Percentiles rank a stretch among this genome's conserved stretches.
Evolutionary conservation across 768 basidiomycete genomes (phyloP).

Genomic region (Boletus speciosus): DNA sequence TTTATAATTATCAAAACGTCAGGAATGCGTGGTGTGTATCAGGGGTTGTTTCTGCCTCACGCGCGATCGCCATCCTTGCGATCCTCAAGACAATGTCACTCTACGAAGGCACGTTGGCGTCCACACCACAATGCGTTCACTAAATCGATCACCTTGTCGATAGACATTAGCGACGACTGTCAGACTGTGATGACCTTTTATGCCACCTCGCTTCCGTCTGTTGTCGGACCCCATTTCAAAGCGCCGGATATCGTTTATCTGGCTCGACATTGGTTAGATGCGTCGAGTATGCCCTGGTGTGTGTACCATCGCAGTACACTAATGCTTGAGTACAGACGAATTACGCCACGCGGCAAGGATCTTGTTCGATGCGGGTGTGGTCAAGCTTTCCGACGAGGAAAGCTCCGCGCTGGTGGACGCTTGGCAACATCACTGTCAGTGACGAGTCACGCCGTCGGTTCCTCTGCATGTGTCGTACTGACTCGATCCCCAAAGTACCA

Average conservation of each 20-base stretch:
- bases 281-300: slow-evolving; percentile 50
- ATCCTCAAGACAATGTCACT: slow-evolving; percentile 70
- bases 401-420: slow-evolving; percentile 54
- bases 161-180: slow-evolving; percentile 67
- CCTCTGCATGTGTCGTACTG: slow-evolving; percentile 2
- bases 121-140: not conserved
- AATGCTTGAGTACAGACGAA: slow-evolving; percentile 47
- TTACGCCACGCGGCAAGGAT: slow-evolving; percentile 72
- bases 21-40: slow-evolving; percentile 72
- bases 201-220: slow-evolving; percentile 60
- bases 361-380: slow-evolving; percentile 74
- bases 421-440: slow-evolving; percentile 63
- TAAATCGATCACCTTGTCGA: not conserved
- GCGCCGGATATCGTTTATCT: slow-evolving; percentile 71
- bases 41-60: slow-evolving; percentile 60
- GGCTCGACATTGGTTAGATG: slow-evolving; percentile 72
- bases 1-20: slow-evolving; percentile 38
- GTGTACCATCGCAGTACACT: slow-evolving; percentile 1
- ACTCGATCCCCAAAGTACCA: slow-evolving; percentile 44
- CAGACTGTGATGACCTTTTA: slow-evolving; percentile 81
- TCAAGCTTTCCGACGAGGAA: slow-evolving; percentile 64
- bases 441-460: not conserved
- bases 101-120: slow-evolving; percentile 53
- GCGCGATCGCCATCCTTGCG: slow-evolving; percentile 63
- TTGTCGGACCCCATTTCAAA: slow-evolving; percentile 58